Percentiles rank a stretch among this genome's conserved stretches.
phyloP scores from a whole-genome alignment of 805 yeast species.

The Yamadazyma sp. region DNA sequence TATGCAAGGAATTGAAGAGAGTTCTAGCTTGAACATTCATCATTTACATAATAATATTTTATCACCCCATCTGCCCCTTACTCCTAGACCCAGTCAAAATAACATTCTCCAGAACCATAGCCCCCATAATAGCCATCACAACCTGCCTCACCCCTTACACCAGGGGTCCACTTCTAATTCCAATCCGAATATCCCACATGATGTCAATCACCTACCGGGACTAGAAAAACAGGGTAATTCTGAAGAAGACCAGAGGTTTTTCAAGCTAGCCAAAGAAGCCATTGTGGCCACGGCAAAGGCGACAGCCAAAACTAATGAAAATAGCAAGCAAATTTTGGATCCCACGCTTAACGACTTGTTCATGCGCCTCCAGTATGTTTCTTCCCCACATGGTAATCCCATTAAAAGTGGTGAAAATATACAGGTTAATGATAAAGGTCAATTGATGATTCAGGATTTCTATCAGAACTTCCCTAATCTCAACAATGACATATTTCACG shows the following conservation, averaged over 20 bases:
- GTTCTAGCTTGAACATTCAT: neutral
- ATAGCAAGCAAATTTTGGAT: conserved; percentile 42
- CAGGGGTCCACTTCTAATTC: neutral
- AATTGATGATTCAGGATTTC: conserved; percentile 42
- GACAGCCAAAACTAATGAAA: conserved; percentile 57
- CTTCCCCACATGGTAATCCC: conserved; percentile 59
- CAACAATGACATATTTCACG: conserved; percentile 38
- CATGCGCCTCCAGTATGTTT: conserved; percentile 56
- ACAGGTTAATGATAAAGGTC: conserved; percentile 39
- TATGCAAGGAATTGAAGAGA: neutral
- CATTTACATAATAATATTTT: too few species aligned
- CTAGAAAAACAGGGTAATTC: neutral
- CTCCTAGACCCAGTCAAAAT: neutral
- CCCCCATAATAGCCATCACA: neutral
- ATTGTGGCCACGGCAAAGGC: conserved; percentile 48
- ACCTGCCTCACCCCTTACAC: neutral
- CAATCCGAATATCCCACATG: neutral
- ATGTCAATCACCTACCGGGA: neutral
- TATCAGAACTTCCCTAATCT: conserved; percentile 44
- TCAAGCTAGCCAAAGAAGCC: conserved; percentile 62
- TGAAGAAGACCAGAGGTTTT: conserved; percentile 47
- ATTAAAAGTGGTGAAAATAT: conserved; percentile 33
- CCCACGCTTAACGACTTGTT: conserved; percentile 64
- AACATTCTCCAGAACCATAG: neutral
- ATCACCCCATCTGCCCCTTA: neutral